These are phyloP conservation scores for Didymella pinodella DNA, from an alignment of 2,329 filamentous ascomycete species.

Conservation along the genomic window DNA sequence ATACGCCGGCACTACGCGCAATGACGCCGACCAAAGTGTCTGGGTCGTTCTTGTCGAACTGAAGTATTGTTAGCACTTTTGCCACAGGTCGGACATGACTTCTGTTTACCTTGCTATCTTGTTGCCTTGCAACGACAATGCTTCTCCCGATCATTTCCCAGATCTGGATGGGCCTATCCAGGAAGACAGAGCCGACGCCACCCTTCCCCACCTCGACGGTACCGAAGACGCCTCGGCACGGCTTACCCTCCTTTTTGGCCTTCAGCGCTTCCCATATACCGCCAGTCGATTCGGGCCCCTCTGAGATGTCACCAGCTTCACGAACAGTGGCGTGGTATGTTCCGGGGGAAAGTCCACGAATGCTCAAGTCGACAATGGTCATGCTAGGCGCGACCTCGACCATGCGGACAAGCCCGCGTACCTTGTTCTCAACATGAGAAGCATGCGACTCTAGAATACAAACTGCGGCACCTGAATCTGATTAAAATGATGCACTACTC, in stretches of 20 bases:
- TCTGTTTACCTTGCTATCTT: constrained; percentile 57
- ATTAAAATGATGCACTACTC: constrained; percentile 12
- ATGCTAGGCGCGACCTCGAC: constrained; percentile 82
- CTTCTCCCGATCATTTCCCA: constrained; percentile 97
- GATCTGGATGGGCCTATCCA: constrained; percentile 83
- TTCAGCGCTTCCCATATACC: constrained; percentile 74
- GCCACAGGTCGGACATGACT: not conserved
- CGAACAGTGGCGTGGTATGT: constrained; percentile 85
- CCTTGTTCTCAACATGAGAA: constrained; percentile 66
- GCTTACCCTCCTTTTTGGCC: constrained; percentile 55
- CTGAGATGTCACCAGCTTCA: constrained; percentile 84
- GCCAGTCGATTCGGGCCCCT: constrained; percentile 83
- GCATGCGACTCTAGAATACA: constrained; percentile 93
- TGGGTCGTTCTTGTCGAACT: constrained; percentile 68
- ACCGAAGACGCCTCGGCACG: constrained; percentile 72
- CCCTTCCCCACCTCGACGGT: constrained; percentile 76
- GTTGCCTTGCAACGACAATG: constrained; percentile 80
- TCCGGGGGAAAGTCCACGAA: constrained; percentile 82
- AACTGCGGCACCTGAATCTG: constrained; percentile 74
- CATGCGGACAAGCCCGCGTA: constrained; percentile 89
- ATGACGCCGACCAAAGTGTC: constrained; percentile 93
- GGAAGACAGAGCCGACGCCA: constrained; percentile 79
- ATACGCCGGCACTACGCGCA: constrained; percentile 93
- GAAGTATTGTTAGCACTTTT: not conserved
- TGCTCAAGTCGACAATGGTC: constrained; percentile 86